phyloP scores from a whole-genome alignment of 495 filamentous ascomycete genomes.

The Neurospora intermedia region DNA sequence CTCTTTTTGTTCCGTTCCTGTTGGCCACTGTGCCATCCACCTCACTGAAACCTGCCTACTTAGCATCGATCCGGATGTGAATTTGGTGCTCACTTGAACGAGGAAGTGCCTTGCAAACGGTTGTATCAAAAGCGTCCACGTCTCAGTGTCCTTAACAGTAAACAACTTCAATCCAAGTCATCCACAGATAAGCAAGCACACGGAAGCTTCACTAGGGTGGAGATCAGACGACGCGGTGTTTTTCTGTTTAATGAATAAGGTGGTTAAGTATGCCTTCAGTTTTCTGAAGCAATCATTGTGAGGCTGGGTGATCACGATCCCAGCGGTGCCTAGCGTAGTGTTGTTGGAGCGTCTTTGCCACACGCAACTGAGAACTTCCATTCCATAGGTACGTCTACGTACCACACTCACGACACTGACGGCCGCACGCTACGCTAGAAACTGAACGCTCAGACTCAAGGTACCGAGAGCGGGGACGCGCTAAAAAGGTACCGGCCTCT shows the following conservation, averaged over 20 bases:
- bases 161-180: background rate
- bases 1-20: background rate
- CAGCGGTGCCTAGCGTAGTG: background rate
- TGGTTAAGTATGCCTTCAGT: background rate
- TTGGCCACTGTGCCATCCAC: background rate
- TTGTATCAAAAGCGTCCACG: background rate
- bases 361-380: background rate
- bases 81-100: background rate
- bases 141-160: background rate
- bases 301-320: background rate
- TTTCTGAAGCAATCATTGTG: background rate
- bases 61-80: background rate
- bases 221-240: background rate
- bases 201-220: background rate
- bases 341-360: background rate
- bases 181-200: background rate
- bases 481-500: background rate
- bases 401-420: background rate
- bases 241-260: background rate
- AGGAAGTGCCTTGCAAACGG: background rate
- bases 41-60: background rate
- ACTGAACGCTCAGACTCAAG: background rate
- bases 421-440: background rate
- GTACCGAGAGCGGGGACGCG: background rate
- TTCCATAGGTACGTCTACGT: background rate